Conservation (phyloP, 139 green algal genomes). For the Closterium sp. region DNA sequence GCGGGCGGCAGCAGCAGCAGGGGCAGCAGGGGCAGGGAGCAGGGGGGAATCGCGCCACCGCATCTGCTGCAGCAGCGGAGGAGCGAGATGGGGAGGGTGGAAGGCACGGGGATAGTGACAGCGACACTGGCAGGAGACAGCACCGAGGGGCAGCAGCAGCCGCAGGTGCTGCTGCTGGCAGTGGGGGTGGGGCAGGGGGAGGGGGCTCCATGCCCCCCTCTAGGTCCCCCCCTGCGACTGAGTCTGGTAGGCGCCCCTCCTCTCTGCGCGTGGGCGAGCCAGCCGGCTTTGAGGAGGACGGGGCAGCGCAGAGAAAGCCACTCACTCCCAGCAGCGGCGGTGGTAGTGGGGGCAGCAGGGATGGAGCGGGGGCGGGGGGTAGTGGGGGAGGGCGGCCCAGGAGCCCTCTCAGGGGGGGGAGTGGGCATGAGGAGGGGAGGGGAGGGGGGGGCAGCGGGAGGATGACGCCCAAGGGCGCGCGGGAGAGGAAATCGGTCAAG, state of each 20-base stretch:
- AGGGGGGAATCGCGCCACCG: too few relatives aligned
- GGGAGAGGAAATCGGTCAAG: neutral
- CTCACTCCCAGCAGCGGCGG: neutral
- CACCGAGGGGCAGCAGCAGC: neutral
- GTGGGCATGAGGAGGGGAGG: neutral
- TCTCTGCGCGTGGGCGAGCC: neutral
- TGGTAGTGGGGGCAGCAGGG: too few relatives aligned
- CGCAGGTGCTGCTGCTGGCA: neutral
- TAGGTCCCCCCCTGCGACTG: neutral
- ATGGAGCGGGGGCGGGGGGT: neutral
- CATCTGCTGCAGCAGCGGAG: neutral
- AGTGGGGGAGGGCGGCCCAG: neutral
- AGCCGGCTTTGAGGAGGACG: neutral
- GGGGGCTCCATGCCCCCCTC: neutral
- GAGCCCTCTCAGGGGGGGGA: neutral
- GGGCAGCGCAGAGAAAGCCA: neutral
- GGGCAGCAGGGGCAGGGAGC: too few relatives aligned
- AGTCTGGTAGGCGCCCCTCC: neutral
- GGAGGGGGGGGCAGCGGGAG: neutral
- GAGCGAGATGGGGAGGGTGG: neutral
- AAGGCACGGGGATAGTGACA: neutral
- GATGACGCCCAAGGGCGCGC: neutral
- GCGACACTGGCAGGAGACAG: neutral
- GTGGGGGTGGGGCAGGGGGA: too few relatives aligned
- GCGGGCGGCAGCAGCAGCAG: too few relatives aligned